phyloP scores from a whole-genome alignment of 768 basidiomycete species.

The Boletus rubroflammeus region DNA sequence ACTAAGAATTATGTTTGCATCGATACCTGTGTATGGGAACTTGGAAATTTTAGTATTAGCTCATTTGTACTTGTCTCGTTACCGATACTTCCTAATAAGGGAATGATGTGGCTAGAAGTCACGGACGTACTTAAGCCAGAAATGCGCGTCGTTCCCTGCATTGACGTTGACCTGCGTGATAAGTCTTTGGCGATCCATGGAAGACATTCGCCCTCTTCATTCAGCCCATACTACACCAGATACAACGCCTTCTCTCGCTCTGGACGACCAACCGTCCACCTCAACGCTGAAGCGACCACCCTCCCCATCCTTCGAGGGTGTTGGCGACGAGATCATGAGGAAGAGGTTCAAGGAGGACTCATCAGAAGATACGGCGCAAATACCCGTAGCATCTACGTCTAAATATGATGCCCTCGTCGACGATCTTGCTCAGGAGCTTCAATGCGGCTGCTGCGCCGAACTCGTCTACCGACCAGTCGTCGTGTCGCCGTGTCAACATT shows the following conservation, averaged over 20 bases:
- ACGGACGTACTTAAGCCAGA: conserved; percentile 21
- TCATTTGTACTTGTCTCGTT: conserved; percentile 3
- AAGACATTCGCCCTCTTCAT: conserved; percentile 3
- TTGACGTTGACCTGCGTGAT: conserved; percentile 19
- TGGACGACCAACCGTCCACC: conserved; percentile 15
- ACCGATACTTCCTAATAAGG: conserved; percentile 20
- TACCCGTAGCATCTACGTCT: conserved; percentile 16
- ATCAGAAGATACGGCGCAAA: conserved; percentile 17
- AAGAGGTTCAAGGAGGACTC: conserved; percentile 58
- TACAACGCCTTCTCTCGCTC: conserved; percentile 6
- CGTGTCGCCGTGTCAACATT: conserved; percentile 83
- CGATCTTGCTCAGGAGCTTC: conserved; percentile 68
- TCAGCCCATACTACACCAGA: background rate
- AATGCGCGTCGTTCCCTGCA: conserved; percentile 14
- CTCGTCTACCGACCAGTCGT: conserved; percentile 80
- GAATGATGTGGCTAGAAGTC: conserved; percentile 23
- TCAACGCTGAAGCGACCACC: conserved; percentile 55
- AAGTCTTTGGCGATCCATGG: conserved; percentile 18
- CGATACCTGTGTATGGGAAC: background rate
- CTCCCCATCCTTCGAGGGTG: conserved; percentile 54
- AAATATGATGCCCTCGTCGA: conserved; percentile 43
- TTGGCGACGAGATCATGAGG: conserved; percentile 44
- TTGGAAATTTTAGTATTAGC: background rate
- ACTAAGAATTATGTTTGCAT: background rate
- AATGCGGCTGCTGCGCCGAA: conserved; percentile 83